Conservation (phyloP, 208 protist species). For the Blastocrithidia nonstop region DNA sequence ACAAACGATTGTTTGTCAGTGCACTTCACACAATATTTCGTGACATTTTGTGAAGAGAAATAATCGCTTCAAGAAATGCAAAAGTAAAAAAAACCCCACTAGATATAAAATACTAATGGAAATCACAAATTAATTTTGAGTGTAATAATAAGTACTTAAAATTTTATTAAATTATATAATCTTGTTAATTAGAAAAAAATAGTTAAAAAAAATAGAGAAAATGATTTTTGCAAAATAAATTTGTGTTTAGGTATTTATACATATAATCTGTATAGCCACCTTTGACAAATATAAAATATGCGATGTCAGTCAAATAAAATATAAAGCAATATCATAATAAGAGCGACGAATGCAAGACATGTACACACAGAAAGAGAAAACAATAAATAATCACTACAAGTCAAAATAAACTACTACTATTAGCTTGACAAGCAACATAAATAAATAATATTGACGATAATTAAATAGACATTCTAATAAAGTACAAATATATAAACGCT, state of each 20-base stretch:
- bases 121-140: too few relatives aligned
- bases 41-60: too few relatives aligned
- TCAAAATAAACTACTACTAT: neutral
- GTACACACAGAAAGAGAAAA: too few relatives aligned
- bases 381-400: neutral
- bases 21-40: too few relatives aligned
- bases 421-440: neutral
- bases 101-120: too few relatives aligned
- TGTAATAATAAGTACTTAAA: slow-evolving; percentile 4
- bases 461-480: slow-evolving; percentile 2
- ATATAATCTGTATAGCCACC: neutral
- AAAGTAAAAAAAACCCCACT: too few relatives aligned
- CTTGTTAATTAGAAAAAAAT: neutral
- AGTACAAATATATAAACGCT: slow-evolving; percentile 2
- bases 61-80: too few relatives aligned
- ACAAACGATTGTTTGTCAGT: too few relatives aligned
- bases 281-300: neutral
- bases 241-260: too few relatives aligned
- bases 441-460: neutral
- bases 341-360: too few relatives aligned
- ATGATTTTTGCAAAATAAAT: neutral
- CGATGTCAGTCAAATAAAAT: neutral
- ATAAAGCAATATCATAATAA: neutral
- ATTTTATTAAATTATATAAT: neutral
- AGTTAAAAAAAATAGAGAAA: neutral